Evolutionary conservation across 257 asterid genomes (phyloP), one percentile per base, ranked within the genome.

Genomic region (Solanum microdontum): DNA sequence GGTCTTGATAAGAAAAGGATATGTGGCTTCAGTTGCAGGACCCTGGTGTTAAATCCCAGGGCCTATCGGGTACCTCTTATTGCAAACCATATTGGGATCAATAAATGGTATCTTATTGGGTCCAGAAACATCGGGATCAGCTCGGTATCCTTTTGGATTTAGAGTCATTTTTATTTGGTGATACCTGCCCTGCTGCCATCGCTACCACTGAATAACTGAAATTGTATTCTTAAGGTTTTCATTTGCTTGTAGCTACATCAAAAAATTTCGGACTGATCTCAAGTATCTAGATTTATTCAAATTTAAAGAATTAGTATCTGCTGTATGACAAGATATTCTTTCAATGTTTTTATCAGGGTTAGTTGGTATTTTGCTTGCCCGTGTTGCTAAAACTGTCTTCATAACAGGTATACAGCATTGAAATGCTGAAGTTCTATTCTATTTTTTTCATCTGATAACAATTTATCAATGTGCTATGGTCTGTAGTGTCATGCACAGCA

Each of bases 321-420:
- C 32, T 87, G 87, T 79, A 30, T 92, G 87, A 92, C 87, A 33
- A 43, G 75, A 69, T 33, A 64, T 84, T 74, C 66, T 84, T 84
- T 76, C 48, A 33, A 86, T 92, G 48, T 89, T 85, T 87, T 84
- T 90, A 8, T 85, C 94, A 97, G 99, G 99, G 79, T 90, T 95
- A 91, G 98, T 93, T 37, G 97, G 99, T 87, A 93, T 97, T 92
- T 87, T 97, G 89, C 99, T 97, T 91, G 98, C 98, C 26, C 93
- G 92, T 83, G 96, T 87, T 90, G 98, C 99, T 76, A 94, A 92
- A 90, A 91, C 97, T 24, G 96, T 97, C 87, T 97, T 92, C 93
- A 86, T 95, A 90, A 97, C 99, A 85, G 99, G 99, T 95, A 86
- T 30, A 12, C 48, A 72, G 33, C 28, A 82, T 48, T 82, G 17